Percentiles rank a stretch among this genome's conserved stretches.
These are phyloP conservation scores for Cutaneotrichosporon cavernicola DNA, from an alignment of 1,284 basidiomycete genomes.

Conservation along the genomic window DNA sequence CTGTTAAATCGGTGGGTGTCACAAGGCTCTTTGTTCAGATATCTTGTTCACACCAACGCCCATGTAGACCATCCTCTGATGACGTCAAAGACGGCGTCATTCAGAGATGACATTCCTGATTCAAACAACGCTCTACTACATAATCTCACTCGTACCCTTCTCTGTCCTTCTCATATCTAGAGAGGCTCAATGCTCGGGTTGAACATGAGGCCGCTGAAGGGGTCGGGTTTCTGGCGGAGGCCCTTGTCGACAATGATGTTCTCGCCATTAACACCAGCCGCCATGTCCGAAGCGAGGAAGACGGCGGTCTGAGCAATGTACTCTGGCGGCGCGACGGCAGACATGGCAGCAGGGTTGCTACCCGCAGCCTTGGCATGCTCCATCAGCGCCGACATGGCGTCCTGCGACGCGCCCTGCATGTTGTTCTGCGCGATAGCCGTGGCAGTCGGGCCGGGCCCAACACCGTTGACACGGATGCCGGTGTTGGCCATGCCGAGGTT, in stretches of 20 bases:
- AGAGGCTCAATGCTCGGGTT: conserved; percentile 13
- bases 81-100: no score
- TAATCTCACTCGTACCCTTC: not conserved
- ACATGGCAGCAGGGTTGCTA: conserved; percentile 11
- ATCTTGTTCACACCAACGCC: no score
- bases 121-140: not conserved
- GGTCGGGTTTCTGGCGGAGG: conserved; percentile 14
- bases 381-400: conserved; percentile 9
- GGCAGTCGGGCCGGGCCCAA: conserved; percentile 17
- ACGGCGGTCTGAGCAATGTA: conserved; percentile 19
- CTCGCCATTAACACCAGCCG: conserved; percentile 20
- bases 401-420: conserved; percentile 15
- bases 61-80: no score
- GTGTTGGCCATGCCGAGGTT: conserved; percentile 20
- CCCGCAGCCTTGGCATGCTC: not conserved
- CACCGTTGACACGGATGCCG: conserved; percentile 23
- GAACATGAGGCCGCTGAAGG: conserved; percentile 15
- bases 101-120: no score
- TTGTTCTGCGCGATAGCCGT: conserved; percentile 16
- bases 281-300: conserved; percentile 19
- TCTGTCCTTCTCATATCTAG: not conserved
- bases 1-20: no score
- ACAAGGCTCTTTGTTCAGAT: no score
- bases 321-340: conserved; percentile 12
- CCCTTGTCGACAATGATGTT: conserved; percentile 24